Conservation (phyloP, 495 filamentous ascomycete species). For the Beverwykella pulmonaria region DNA sequence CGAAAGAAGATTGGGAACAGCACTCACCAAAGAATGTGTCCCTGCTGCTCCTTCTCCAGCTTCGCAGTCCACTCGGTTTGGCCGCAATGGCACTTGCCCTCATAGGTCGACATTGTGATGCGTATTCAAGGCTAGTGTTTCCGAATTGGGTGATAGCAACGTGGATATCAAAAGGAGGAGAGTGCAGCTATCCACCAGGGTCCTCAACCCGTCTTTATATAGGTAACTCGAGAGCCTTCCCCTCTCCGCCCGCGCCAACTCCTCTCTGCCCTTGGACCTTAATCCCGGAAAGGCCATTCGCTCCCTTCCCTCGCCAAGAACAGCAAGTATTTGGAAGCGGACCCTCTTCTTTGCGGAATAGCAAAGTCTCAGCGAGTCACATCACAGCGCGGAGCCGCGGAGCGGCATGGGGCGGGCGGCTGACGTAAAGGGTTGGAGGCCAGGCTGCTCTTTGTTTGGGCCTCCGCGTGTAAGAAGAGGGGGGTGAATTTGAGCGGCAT, state of each 20-base stretch:
- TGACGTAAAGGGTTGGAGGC: not conserved
- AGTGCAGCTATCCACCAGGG: slow-evolving; percentile 19
- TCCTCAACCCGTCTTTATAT: slow-evolving; percentile 20
- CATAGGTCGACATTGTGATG: slow-evolving; percentile 46
- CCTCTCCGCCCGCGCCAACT: not conserved
- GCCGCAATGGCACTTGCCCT: slow-evolving; percentile 57
- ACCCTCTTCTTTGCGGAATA: no score
- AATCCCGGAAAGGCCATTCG: not conserved
- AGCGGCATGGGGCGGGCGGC: not conserved
- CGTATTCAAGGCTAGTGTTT: slow-evolving; percentile 1
- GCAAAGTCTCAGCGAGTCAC: not conserved
- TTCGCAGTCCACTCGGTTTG: slow-evolving; percentile 53
- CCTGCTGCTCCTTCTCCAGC: slow-evolving; percentile 45
- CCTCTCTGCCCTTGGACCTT: not conserved
- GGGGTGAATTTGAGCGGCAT: not conserved
- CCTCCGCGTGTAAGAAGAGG: not conserved
- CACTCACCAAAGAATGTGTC: slow-evolving; percentile 54
- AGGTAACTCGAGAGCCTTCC: not conserved
- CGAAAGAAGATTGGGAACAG: no score
- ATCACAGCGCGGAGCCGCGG: not conserved
- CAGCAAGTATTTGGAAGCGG: not conserved
- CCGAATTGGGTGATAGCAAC: slow-evolving; percentile 6
- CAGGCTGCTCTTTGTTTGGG: not conserved
- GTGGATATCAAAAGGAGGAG: not conserved
- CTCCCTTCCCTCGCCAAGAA: not conserved